These are phyloP conservation scores for Meripilus lineatus DNA, from an alignment of 1,284 basidiomycete genomes.

Conservation along the genomic window DNA sequence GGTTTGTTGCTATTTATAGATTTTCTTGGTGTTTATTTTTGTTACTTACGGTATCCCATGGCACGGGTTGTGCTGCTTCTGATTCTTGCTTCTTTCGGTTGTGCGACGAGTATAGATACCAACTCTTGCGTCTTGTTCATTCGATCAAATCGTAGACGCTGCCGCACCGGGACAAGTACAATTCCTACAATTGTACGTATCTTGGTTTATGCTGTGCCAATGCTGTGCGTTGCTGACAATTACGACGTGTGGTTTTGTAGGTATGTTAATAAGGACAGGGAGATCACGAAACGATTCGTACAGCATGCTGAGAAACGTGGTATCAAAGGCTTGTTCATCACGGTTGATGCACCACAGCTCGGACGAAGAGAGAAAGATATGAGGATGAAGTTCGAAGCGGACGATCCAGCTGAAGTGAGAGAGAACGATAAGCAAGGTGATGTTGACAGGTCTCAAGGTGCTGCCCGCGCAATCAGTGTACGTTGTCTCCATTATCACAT, in stretches of 20 bases:
- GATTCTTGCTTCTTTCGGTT: background rate
- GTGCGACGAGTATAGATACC: slow-evolving; percentile 55
- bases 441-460: slow-evolving; percentile 85
- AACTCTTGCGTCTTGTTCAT: slow-evolving; percentile 84
- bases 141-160: slow-evolving; percentile 86
- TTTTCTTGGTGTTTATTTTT: too few relatives aligned
- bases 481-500: slow-evolving; percentile 21
- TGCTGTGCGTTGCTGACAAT: background rate
- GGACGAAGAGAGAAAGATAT: slow-evolving; percentile 93
- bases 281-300: slow-evolving; percentile 78
- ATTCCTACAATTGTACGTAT: slow-evolving; percentile 69
- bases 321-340: slow-evolving; percentile 85
- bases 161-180: slow-evolving; percentile 70
- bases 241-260: slow-evolving; percentile 26
- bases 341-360: slow-evolving; percentile 90
- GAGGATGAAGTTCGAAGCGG: slow-evolving; percentile 92
- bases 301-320: slow-evolving; percentile 82
- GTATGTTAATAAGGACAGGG: slow-evolving; percentile 84
- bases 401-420: slow-evolving; percentile 68
- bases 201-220: background rate
- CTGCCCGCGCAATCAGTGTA: slow-evolving; percentile 90
- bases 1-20: slow-evolving; percentile 45
- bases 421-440: slow-evolving; percentile 41
- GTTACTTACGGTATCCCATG: background rate
- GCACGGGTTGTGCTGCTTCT: background rate